Percentiles rank a stretch among this genome's conserved stretches.
phyloP scores from a whole-genome alignment of 1,284 basidiomycete species.

The Schizopora paradoxa region DNA sequence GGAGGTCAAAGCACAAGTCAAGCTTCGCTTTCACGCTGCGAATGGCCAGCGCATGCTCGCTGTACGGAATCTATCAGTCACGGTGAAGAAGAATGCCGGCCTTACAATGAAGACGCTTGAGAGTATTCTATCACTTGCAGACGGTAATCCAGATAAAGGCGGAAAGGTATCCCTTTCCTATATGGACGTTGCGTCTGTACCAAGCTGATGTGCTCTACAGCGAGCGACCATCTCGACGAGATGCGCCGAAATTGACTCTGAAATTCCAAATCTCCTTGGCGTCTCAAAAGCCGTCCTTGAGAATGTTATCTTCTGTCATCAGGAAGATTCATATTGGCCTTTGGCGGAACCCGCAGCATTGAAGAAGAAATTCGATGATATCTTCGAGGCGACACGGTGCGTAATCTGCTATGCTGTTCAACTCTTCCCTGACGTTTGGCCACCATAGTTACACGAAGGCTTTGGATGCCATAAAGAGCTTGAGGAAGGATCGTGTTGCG shows the following conservation, averaged over 20 bases:
- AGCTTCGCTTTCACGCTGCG: slow-evolving; percentile 87
- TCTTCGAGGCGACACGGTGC: slow-evolving; percentile 96
- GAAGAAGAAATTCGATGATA: slow-evolving; percentile 99
- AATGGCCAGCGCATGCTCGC: slow-evolving; percentile 89
- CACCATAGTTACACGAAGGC: slow-evolving; percentile 87
- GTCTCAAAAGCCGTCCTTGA: slow-evolving; percentile 96
- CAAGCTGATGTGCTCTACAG: slow-evolving; percentile 36
- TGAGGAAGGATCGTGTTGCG: slow-evolving; percentile 85
- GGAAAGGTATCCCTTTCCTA: slow-evolving; percentile 56
- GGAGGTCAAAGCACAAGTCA: slow-evolving; percentile 97
- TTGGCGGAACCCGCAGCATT: slow-evolving; percentile 85
- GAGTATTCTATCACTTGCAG: slow-evolving; percentile 77
- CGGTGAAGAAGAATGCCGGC: slow-evolving; percentile 82
- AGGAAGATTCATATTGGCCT: slow-evolving; percentile 99
- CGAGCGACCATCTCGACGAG: slow-evolving; percentile 89
- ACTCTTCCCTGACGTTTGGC: neutral
- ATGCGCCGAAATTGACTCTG: slow-evolving; percentile 93
- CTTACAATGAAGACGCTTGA: slow-evolving; percentile 98
- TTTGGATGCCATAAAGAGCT: slow-evolving; percentile 83
- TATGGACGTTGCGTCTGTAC: neutral
- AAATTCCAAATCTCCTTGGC: slow-evolving; percentile 90
- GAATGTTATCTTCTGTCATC: slow-evolving; percentile 99
- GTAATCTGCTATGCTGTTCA: slow-evolving; percentile 20
- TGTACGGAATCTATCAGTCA: slow-evolving; percentile 89
- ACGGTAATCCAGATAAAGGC: slow-evolving; percentile 60